phyloP scores from a whole-genome alignment of 2,329 filamentous ascomycete genomes.

The Aspergillus sergii region DNA sequence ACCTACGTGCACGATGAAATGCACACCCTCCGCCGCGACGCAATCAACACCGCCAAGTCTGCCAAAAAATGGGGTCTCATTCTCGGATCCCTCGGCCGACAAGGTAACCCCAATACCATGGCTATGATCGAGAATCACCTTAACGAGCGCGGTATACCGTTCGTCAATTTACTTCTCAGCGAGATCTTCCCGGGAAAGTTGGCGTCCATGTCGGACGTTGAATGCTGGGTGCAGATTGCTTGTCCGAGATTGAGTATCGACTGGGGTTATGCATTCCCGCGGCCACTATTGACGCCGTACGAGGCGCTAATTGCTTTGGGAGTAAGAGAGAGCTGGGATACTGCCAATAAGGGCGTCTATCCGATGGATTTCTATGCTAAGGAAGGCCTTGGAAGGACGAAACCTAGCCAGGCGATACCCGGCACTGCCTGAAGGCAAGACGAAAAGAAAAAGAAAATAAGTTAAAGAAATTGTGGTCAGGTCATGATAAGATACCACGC shows the following conservation, averaged over 20 bases:
- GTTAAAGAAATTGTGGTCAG: neutral
- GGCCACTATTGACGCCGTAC: conserved; percentile 88
- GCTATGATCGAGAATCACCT: conserved; percentile 80
- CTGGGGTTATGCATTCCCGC: conserved; percentile 95
- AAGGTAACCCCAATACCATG: conserved; percentile 95
- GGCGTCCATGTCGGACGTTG: conserved; percentile 88
- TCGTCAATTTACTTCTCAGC: conserved; percentile 81
- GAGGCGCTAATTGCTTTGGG: conserved; percentile 91
- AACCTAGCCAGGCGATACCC: conserved; percentile 19
- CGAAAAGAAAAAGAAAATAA: neutral
- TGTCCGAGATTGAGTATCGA: conserved; percentile 97
- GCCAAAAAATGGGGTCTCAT: conserved; percentile 95
- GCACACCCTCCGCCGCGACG: conserved; percentile 74
- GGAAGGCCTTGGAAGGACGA: conserved; percentile 81
- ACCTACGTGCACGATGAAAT: conserved; percentile 91
- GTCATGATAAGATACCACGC: neutral
- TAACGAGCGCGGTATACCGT: conserved; percentile 71
- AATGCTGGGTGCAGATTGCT: conserved; percentile 97
- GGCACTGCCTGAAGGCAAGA: conserved; percentile 1
- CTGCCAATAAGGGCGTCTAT: conserved; percentile 67
- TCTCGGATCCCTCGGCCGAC: conserved; percentile 84
- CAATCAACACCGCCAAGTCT: conserved; percentile 72
- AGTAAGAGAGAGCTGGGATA: conserved; percentile 73
- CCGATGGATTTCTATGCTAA: conserved; percentile 98
- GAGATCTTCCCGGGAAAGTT: conserved; percentile 98